phyloP scores from a whole-genome alignment of 2,329 filamentous ascomycete species.

The Arthrobotrys megalospora region DNA sequence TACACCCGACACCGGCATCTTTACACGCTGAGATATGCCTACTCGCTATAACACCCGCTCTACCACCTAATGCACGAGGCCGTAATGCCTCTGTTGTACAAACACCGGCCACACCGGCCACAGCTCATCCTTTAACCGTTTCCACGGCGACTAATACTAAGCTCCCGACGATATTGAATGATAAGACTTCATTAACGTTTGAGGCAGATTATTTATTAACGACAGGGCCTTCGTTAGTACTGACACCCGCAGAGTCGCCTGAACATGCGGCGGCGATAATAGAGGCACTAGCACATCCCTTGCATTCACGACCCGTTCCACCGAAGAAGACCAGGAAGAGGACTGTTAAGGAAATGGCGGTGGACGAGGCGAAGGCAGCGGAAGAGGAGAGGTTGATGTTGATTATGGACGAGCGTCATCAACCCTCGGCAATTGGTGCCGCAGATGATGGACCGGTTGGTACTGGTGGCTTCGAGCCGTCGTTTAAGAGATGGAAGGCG shows the following conservation, averaged over 20 bases:
- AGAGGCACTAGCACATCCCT: slow-evolving; percentile 80
- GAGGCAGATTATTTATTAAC: slow-evolving; percentile 82
- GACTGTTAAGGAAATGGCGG: slow-evolving; percentile 93
- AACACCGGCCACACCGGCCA: slow-evolving; percentile 68
- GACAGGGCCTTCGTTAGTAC: slow-evolving; percentile 80
- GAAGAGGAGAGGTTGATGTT: slow-evolving; percentile 94
- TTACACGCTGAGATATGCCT: slow-evolving; percentile 82
- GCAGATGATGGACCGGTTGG: slow-evolving; percentile 81
- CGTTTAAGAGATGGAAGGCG: slow-evolving; percentile 92
- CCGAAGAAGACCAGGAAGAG: slow-evolving; percentile 91
- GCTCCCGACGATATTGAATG: slow-evolving; percentile 80
- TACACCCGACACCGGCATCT: slow-evolving; percentile 85
- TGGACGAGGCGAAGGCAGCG: slow-evolving; percentile 91
- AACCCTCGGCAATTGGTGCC: slow-evolving; percentile 71
- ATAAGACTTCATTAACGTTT: slow-evolving; percentile 79
- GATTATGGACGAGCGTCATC: slow-evolving; percentile 85
- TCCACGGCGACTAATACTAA: slow-evolving; percentile 74
- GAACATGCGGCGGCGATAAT: slow-evolving; percentile 81
- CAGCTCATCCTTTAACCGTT: slow-evolving; percentile 68
- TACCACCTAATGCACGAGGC: slow-evolving; percentile 69
- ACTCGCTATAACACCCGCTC: slow-evolving; percentile 79
- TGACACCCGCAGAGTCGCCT: slow-evolving; percentile 80
- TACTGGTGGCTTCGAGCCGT: slow-evolving; percentile 82
- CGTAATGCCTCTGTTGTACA: slow-evolving; percentile 74
- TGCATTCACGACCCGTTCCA: slow-evolving; percentile 82